A percentile compares a stretch with the other conserved stretches of the same genome.
Conservation (phyloP, 148 eudicot genomes). For the Limonium bicolor region DNA sequence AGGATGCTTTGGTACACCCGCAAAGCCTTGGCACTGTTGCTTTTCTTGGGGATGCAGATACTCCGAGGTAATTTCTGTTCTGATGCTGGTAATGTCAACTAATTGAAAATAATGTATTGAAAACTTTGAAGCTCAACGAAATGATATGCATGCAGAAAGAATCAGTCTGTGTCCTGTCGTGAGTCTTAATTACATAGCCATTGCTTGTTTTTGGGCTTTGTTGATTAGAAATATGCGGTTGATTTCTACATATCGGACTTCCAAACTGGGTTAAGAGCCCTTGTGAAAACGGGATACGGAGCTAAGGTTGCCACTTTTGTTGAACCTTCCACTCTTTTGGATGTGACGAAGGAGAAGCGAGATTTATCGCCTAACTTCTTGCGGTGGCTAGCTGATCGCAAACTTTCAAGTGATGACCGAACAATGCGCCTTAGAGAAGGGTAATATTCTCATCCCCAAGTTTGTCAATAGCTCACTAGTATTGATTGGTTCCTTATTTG, state of each 20-base stretch:
- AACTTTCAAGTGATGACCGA: constrained; percentile 85
- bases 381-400: constrained; percentile 80
- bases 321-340: constrained; percentile 49
- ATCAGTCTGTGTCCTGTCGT: background rate
- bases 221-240: constrained; percentile 59
- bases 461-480: too few species aligned
- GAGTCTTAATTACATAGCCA: too few species aligned
- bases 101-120: background rate
- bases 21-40: constrained; percentile 51
- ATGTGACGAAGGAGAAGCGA: constrained; percentile 57
- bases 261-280: constrained; percentile 86
- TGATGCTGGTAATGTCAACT: background rate
- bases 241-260: constrained; percentile 91
- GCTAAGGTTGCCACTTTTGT: constrained; percentile 82
- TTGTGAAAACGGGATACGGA: constrained; percentile 90
- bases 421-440: constrained; percentile 93
- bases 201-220: background rate
- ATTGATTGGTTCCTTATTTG: too few species aligned
- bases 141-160: too few species aligned
- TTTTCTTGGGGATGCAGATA: constrained; percentile 86
- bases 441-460: constrained; percentile 42
- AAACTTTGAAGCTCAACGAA: too few species aligned
- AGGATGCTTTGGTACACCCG: constrained; percentile 74
- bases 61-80: constrained; percentile 52
- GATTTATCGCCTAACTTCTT: constrained; percentile 71